Evolutionary conservation across 306 rosid species (phyloP).

Genomic region (Begonia fuchsioides): DNA sequence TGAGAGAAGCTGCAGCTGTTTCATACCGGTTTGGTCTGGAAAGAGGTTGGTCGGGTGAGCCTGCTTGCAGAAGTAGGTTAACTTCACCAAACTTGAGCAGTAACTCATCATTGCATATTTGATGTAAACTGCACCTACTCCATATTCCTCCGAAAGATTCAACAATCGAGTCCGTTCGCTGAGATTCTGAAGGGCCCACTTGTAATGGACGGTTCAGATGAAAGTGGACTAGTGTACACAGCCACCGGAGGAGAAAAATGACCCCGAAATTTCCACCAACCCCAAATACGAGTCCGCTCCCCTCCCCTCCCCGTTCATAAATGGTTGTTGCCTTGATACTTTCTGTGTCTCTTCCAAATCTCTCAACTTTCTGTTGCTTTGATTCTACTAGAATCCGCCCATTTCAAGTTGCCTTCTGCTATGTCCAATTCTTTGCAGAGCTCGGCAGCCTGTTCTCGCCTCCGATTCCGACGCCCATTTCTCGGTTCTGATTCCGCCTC

Average conservation of each 20-base stretch:
- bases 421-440: conserved; percentile 31
- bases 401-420: neutral
- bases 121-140: no score
- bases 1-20: no score
- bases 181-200: no score
- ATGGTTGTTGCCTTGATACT: neutral
- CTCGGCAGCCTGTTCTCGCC: conserved; percentile 6
- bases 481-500: conserved; percentile 8
- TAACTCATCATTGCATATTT: no score
- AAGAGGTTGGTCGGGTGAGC: no score
- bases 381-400: neutral
- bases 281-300: neutral
- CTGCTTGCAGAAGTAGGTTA: no score
- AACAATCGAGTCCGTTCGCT: no score
- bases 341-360: neutral
- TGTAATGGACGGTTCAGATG: neutral
- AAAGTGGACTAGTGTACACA: neutral
- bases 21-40: no score
- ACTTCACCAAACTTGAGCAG: no score
- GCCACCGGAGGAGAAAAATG: neutral
- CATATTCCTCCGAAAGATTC: no score
- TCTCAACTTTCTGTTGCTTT: neutral
- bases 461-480: conserved; percentile 10
- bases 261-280: neutral
- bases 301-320: neutral